phyloP scores from a whole-genome alignment of 176 grass and related monocot species.

The Juncus inflexus region DNA sequence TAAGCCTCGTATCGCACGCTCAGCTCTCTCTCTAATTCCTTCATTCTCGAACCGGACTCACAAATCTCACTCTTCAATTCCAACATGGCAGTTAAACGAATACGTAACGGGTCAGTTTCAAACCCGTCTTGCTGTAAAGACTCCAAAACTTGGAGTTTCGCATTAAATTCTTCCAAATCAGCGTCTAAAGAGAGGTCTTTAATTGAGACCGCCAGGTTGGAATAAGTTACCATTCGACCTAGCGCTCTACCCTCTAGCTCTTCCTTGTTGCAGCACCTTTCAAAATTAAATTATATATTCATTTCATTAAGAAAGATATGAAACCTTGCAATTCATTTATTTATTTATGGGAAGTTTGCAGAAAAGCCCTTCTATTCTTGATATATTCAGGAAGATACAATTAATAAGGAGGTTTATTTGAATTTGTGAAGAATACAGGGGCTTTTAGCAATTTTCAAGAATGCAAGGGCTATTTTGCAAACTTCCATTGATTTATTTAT shows the following conservation, averaged over 20 bases:
- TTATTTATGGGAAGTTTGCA: too few relatives aligned
- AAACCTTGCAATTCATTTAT: too few relatives aligned
- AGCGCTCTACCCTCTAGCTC: conserved; percentile 43
- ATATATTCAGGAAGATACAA: too few relatives aligned
- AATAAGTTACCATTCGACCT: conserved; percentile 43
- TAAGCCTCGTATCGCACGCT: background rate
- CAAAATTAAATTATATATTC: too few relatives aligned
- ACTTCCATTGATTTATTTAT: too few relatives aligned
- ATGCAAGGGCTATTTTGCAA: too few relatives aligned
- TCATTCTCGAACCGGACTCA: background rate
- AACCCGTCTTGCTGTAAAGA: conserved; percentile 51
- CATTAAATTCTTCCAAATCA: conserved; percentile 13
- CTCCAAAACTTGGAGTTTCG: conserved; percentile 32
- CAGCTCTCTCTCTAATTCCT: background rate
- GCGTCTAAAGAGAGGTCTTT: conserved; percentile 33
- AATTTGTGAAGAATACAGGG: too few relatives aligned
- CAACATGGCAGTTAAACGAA: conserved; percentile 26
- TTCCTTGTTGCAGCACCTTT: background rate
- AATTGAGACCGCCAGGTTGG: conserved; percentile 38
- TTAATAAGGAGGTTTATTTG: too few relatives aligned
- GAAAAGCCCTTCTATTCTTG: too few relatives aligned
- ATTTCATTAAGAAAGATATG: too few relatives aligned
- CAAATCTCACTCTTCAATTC: conserved; percentile 16
- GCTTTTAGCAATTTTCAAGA: too few relatives aligned
- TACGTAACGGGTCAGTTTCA: conserved; percentile 27